phyloP scores from a whole-genome alignment of 148 eudicot genomes.

The Rhododendron mucronatum region DNA sequence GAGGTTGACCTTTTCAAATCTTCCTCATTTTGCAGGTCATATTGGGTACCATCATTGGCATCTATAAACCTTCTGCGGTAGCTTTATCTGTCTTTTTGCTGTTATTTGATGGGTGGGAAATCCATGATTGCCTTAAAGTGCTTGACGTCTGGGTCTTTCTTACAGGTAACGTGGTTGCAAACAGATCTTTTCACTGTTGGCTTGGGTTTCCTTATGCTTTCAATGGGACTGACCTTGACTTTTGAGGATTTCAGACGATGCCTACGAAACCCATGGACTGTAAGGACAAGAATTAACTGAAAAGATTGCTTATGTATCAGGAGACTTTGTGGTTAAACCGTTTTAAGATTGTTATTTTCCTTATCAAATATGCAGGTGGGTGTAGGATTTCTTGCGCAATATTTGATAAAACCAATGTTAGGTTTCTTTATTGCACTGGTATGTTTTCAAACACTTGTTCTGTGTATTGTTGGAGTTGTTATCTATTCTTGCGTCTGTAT shows the following conservation, averaged over 20 bases:
- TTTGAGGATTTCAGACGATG: slow-evolving; percentile 96
- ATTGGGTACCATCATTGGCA: slow-evolving; percentile 82
- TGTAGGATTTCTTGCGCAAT: slow-evolving; percentile 93
- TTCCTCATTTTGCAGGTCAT: slow-evolving; percentile 53
- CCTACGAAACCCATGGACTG: slow-evolving; percentile 95
- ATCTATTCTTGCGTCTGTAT: background rate
- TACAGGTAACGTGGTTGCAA: slow-evolving; percentile 94
- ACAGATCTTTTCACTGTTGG: slow-evolving; percentile 93
- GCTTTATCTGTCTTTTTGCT: slow-evolving; percentile 12
- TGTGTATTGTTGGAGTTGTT: background rate
- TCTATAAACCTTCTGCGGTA: slow-evolving; percentile 89
- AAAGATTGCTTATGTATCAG: background rate
- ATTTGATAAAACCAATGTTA: slow-evolving; percentile 74
- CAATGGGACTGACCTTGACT: slow-evolving; percentile 95
- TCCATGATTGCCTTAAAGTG: background rate
- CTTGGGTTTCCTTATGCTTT: slow-evolving; percentile 98
- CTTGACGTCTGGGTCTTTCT: slow-evolving; percentile 12
- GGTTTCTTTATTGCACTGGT: slow-evolving; percentile 88
- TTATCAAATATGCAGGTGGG: slow-evolving; percentile 58
- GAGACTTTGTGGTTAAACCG: background rate
- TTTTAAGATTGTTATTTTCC: background rate
- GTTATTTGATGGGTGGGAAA: background rate
- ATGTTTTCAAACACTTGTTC: slow-evolving; percentile 22
- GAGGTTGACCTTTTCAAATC: slow-evolving; percentile 3
- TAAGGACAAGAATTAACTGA: slow-evolving; percentile 47